Base-by-base conservation (phyloP, 1,284 basidiomycete species). In the Agaricales sp. region DNA sequence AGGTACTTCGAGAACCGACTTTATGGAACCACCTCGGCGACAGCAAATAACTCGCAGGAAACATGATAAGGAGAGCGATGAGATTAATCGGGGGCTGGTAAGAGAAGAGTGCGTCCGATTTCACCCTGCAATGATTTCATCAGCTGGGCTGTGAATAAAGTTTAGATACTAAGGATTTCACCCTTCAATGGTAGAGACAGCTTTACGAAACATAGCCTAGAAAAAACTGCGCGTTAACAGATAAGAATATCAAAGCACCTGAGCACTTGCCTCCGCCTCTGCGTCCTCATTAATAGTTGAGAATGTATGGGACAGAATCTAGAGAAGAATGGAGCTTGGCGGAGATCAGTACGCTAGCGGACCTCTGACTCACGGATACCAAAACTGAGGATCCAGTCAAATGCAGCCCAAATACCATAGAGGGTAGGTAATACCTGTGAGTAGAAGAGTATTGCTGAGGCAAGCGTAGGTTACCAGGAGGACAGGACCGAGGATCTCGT, bases 221-320 rank as follows among this genome's bases (percentile, higher is more conserved):
- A 38, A 48, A 6, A 26, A 30, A 46, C 46, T 4, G 44, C 26
- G 26, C 14, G 26, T 43, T 16, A 41, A 38, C 37, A 44, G 2
- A 46, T 53, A 11, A 13, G 21, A 48, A 21, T 48, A 39, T 3
- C 41, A 50, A 26, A 12, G 35, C 38, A 18, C 13, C 8, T 50
- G 20, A 20, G 38, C 14, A 51, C 61, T 45, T 57, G 87, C 89
- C 73, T 96, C 93, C 3, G 92, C 91, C 11, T 80, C 80, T 16
- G 93, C 93, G 66, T 96, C 93, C 56, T 90, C 85, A 54, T 84
- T 93, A 58, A 96, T 92, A 16, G 78, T 88, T 0, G 91, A 82
- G 63, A 96, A 97, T 0, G 93, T 97, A 62, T 96, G 89, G 4
- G 91, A 92, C 18, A 97, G 71, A 45, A 96, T 93, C 92, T 83